Evolutionary conservation across 306 rosid species (phyloP).

Genomic region (peach (Prunus persica)): DNA sequence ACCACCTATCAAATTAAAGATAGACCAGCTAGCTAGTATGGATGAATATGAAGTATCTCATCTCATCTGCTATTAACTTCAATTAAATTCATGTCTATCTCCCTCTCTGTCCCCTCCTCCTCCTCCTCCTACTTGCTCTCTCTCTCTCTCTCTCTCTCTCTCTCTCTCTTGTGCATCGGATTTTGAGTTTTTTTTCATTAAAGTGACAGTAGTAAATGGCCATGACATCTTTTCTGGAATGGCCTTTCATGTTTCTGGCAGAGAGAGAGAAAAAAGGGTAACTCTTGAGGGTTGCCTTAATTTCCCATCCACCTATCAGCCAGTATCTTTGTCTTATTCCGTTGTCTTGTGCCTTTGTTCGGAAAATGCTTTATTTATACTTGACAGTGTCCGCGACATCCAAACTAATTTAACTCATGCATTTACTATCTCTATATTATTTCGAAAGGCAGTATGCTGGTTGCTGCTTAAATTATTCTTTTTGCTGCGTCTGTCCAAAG

Average conservation of each 20-base stretch:
- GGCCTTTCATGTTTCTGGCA: slow-evolving; percentile 41
- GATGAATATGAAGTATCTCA: too few species aligned
- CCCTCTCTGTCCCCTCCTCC: slow-evolving; percentile 2
- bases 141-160: neutral
- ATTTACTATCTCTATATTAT: neutral
- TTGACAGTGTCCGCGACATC: slow-evolving; percentile 16
- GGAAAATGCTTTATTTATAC: slow-evolving; percentile 18
- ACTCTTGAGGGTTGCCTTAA: slow-evolving; percentile 11
- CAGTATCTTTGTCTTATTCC: slow-evolving; percentile 35
- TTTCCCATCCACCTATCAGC: slow-evolving; percentile 31
- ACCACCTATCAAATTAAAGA: neutral
- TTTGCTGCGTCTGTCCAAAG: slow-evolving; percentile 13
- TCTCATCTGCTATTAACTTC: slow-evolving; percentile 10
- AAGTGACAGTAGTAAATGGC: slow-evolving; percentile 34
- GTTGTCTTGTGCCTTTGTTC: slow-evolving; percentile 33
- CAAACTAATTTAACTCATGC: slow-evolving; percentile 21
- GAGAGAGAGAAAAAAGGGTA: neutral
- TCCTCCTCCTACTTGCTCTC: slow-evolving; percentile 8
- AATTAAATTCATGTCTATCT: neutral
- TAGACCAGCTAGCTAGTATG: neutral
- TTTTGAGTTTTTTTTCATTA: slow-evolving; percentile 25
- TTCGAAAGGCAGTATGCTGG: neutral
- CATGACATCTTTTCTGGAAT: slow-evolving; percentile 42
- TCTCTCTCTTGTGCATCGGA: slow-evolving; percentile 18
- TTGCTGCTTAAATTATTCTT: slow-evolving; percentile 11